A percentile compares a stretch with the other conserved stretches of the same genome.
phyloP scores from a whole-genome alignment of 768 basidiomycete species.

The Pholiota conissans region DNA sequence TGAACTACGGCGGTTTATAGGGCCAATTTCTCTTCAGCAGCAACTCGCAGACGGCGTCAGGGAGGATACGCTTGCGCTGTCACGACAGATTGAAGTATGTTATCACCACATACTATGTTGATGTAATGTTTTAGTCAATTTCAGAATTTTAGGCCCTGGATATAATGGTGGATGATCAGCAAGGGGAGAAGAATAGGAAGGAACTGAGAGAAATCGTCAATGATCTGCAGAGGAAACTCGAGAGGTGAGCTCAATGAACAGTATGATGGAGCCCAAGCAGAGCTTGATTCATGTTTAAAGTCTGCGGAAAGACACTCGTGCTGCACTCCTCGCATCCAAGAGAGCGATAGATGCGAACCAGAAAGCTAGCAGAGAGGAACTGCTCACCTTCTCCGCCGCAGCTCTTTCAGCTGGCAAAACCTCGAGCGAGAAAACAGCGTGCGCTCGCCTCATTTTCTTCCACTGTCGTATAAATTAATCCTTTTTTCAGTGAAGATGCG shows the following conservation, averaged over 20 bases:
- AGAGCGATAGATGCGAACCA: constrained; percentile 63
- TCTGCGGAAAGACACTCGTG: constrained; percentile 60
- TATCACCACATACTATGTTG: not conserved
- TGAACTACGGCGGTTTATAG: constrained; percentile 64
- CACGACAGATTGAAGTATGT: constrained; percentile 67
- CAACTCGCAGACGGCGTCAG: constrained; percentile 72
- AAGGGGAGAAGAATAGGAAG: constrained; percentile 48
- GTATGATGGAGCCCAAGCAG: not conserved
- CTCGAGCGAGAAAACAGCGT: constrained; percentile 63
- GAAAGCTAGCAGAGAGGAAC: constrained; percentile 65
- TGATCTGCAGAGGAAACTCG: constrained; percentile 45
- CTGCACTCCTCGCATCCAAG: constrained; percentile 75
- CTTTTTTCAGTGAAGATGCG: constrained; percentile 62
- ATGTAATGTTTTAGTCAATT: constrained; percentile 14
- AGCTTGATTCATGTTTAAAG: constrained; percentile 31
- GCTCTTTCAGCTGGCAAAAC: constrained; percentile 47
- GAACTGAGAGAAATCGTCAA: constrained; percentile 52
- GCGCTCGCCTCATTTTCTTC: constrained; percentile 23
- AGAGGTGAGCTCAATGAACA: constrained; percentile 39
- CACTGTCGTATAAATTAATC: not conserved
- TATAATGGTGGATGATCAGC: constrained; percentile 71
- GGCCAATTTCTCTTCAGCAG: constrained; percentile 72
- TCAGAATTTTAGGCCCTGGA: constrained; percentile 55
- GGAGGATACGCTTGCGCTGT: constrained; percentile 67
- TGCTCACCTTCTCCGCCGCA: constrained; percentile 52